These are phyloP conservation scores for Diutina sp. DNA, from an alignment of 1,139 yeast species.

Conservation along the genomic window DNA sequence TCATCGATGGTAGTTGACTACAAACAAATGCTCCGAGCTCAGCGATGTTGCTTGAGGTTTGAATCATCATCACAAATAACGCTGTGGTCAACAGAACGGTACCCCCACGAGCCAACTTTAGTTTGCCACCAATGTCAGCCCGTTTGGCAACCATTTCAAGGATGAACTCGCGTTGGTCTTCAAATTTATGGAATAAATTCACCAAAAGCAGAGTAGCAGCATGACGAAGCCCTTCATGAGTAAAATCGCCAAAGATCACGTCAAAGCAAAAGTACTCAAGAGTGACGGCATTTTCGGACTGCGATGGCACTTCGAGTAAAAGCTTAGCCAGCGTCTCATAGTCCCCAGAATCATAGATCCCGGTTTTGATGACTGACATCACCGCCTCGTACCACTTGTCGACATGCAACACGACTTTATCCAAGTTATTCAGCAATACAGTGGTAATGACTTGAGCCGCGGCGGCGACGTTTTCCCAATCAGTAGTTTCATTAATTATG, in stretches of 20 bases:
- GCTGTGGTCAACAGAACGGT: not conserved
- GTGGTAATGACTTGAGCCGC: not conserved
- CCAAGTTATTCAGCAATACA: not conserved
- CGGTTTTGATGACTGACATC: not conserved
- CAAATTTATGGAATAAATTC: not conserved
- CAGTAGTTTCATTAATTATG: not conserved
- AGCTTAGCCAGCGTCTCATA: not conserved
- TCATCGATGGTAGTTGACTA: not conserved
- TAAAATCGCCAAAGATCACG: not conserved
- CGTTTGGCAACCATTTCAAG: not conserved
- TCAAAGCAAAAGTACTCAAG: slow-evolving; percentile 1
- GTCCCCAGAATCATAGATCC: not conserved
- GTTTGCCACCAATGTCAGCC: not conserved
- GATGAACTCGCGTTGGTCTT: not conserved
- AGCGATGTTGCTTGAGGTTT: not conserved
- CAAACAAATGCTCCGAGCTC: not conserved
- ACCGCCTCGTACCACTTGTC: not conserved
- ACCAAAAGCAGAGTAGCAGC: not conserved
- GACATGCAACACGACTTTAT: not conserved
- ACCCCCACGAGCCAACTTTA: not conserved
- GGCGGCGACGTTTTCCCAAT: not conserved
- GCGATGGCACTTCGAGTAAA: not conserved
- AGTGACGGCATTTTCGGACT: not conserved
- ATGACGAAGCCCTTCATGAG: not conserved
- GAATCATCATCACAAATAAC: not conserved